phyloP scores from a whole-genome alignment of 768 basidiomycete species.

The Hericium rajendrae region DNA sequence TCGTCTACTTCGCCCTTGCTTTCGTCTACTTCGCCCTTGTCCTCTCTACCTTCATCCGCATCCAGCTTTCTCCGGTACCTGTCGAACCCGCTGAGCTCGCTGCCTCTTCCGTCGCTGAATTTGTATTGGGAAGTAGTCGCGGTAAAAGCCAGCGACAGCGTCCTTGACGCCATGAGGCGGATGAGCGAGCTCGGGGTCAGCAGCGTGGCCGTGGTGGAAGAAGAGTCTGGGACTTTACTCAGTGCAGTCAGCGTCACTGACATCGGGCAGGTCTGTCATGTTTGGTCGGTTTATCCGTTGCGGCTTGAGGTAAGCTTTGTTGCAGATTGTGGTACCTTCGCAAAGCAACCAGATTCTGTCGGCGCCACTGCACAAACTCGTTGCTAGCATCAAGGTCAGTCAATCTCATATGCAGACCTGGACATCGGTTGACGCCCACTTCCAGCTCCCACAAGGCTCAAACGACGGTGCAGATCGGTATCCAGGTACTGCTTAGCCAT shows the following conservation, averaged over 20 bases:
- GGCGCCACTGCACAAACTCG: conserved; percentile 58
- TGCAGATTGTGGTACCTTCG: conserved; percentile 67
- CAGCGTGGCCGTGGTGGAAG: conserved; percentile 69
- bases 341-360: conserved; percentile 71
- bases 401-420: background rate
- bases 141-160: conserved; percentile 46
- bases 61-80: conserved; percentile 35
- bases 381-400: conserved; percentile 60
- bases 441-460: conserved; percentile 45
- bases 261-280: conserved; percentile 49
- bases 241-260: conserved; percentile 81
- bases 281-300: background rate
- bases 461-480: conserved; percentile 74
- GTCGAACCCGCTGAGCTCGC: conserved; percentile 42
- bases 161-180: conserved; percentile 73
- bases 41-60: background rate
- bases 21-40: background rate
- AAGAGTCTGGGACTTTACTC: conserved; percentile 48
- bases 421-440: background rate
- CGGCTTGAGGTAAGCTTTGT: background rate
- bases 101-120: conserved; percentile 57
- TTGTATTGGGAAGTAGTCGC: conserved; percentile 57
- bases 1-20: background rate
- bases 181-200: conserved; percentile 86
- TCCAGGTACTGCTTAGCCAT: conserved; percentile 39